A percentile compares a stretch with the other conserved stretches of the same genome.
Conservation (phyloP, 164 flowering plant species). For the Vitis cinerea region DNA sequence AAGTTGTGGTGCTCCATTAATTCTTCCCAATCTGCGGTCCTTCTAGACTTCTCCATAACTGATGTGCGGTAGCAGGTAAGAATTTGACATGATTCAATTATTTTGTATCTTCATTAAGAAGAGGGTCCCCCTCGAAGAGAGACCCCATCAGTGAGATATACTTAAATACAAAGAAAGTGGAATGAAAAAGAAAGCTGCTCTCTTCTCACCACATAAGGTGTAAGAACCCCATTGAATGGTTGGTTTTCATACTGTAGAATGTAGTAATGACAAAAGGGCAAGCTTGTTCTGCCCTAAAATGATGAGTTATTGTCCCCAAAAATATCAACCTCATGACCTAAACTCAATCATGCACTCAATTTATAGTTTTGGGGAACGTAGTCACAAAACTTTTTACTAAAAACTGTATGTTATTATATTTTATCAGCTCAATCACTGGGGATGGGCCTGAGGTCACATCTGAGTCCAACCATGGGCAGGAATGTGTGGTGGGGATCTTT, state of each 20-base stretch:
- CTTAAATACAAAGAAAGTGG: background rate
- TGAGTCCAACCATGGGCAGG: no score
- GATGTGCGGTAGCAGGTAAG: conserved; percentile 1
- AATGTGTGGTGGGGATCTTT: no score
- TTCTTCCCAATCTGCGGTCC: background rate
- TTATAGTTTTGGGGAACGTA: background rate
- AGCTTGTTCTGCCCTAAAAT: background rate
- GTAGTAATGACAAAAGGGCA: conserved; percentile 5
- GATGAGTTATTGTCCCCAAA: background rate
- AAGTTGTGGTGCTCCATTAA: background rate
- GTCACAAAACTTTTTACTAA: background rate
- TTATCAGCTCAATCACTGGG: background rate
- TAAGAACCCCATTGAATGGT: conserved; percentile 6
- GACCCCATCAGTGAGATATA: background rate
- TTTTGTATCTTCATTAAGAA: conserved; percentile 1
- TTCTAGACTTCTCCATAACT: conserved; percentile 14
- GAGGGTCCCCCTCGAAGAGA: background rate
- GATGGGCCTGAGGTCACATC: background rate
- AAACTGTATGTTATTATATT: background rate
- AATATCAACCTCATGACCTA: background rate
- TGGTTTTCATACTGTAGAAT: conserved; percentile 1
- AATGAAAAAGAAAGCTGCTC: background rate
- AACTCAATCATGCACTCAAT: background rate
- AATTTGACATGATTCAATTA: conserved; percentile 2
- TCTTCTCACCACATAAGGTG: background rate